Evolutionary conservation across 1,139 yeast genomes (phyloP).

Genomic region (Kodamaea sp.): DNA sequence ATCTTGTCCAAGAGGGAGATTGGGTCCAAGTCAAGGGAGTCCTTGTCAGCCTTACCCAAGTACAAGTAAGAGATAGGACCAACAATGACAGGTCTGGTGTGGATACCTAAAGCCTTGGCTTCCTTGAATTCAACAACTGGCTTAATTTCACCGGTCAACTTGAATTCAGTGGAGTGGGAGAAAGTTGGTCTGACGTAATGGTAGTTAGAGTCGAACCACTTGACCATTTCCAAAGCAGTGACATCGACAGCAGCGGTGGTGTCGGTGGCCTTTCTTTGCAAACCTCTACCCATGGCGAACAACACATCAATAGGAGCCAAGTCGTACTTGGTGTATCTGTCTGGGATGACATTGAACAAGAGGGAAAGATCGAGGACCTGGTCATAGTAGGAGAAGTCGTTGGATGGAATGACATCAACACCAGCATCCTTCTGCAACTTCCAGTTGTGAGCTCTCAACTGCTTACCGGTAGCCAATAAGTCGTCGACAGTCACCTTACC

Average conservation of each 20-base stretch:
- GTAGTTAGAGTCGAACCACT: constrained; percentile 99
- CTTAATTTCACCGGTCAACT: constrained; percentile 87
- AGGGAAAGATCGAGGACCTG: constrained; percentile 92
- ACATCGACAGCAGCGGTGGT: constrained; percentile 90
- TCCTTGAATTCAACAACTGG: constrained; percentile 97
- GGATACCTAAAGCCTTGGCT: constrained; percentile 94
- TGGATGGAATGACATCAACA: constrained; percentile 94
- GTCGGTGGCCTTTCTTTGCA: constrained; percentile 94
- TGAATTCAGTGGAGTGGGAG: constrained; percentile 92
- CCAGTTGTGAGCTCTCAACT: constrained; percentile 96
- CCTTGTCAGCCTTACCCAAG: constrained; percentile 98
- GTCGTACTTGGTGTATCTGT: constrained; percentile 90
- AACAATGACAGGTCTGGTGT: constrained; percentile 94
- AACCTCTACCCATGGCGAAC: constrained; percentile 99
- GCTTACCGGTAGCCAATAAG: constrained; percentile 89
- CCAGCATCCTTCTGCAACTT: constrained; percentile 96
- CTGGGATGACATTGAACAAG: constrained; percentile 94
- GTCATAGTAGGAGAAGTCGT: constrained; percentile 97
- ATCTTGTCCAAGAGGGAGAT: constrained; percentile 83
- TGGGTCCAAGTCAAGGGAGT: constrained; percentile 93
- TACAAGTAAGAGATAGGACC: constrained; percentile 95
- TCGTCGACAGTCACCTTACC: constrained; percentile 90
- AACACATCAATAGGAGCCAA: constrained; percentile 88
- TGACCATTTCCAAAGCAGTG: constrained; percentile 99
- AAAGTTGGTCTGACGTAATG: constrained; percentile 99